phyloP scores from a whole-genome alignment of 2,329 filamentous ascomycete genomes.

The Cercospora sp. region DNA sequence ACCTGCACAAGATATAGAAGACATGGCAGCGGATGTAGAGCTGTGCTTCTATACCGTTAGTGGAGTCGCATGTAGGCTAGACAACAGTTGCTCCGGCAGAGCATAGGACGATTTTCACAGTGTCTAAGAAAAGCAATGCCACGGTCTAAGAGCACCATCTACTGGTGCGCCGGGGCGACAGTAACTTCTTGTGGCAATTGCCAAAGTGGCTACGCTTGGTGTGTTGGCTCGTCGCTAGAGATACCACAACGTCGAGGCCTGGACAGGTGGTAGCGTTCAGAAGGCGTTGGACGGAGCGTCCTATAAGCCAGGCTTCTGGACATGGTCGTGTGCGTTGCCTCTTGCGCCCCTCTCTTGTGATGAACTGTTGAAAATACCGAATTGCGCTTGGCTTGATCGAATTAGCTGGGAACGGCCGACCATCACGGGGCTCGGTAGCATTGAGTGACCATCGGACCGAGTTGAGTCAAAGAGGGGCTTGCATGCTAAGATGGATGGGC shows the following conservation, averaged over 20 bases:
- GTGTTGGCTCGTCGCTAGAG: slow-evolving; percentile 3
- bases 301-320: not conserved
- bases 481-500: not conserved
- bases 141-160: not conserved
- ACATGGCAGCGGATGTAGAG: not conserved
- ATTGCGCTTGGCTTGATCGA: slow-evolving; percentile 1
- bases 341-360: not conserved
- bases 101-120: not conserved
- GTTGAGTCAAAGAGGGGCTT: not conserved
- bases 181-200: not conserved
- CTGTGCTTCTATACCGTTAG: slow-evolving; percentile 1
- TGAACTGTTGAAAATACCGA: not conserved
- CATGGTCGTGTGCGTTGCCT: not conserved
- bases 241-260: slow-evolving; percentile 5
- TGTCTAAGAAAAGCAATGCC: not conserved
- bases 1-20: slow-evolving; percentile 5
- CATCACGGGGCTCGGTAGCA: not conserved
- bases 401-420: slow-evolving; percentile 8
- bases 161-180: not conserved
- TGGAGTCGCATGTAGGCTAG: slow-evolving; percentile 13
- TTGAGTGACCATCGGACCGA: not conserved
- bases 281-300: not conserved
- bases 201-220: not conserved
- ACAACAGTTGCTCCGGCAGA: slow-evolving; percentile 18
- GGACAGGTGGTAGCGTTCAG: not conserved